These are phyloP conservation scores for Penstemon davidsonii DNA, from an alignment of 257 asterid genomes.

Conservation along the genomic window DNA sequence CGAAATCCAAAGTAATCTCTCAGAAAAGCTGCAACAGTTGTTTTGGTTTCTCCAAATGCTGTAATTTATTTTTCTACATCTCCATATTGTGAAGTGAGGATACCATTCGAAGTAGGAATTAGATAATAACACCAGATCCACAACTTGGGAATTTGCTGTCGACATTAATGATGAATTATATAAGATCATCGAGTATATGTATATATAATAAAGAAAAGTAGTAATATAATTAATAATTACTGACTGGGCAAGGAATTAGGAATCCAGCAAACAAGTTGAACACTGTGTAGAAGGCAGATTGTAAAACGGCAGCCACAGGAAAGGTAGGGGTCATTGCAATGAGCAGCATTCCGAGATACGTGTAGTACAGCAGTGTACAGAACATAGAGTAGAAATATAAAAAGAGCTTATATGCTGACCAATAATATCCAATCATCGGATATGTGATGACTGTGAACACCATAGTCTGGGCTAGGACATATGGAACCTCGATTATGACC, in stretches of 20 bases:
- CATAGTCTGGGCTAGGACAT: constrained; percentile 45
- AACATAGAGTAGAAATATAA: constrained; percentile 53
- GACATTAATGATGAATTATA: background rate
- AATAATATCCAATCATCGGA: constrained; percentile 61
- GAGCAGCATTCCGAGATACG: constrained; percentile 60
- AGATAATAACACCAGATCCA: constrained; percentile 56
- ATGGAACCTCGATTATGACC: constrained; percentile 60
- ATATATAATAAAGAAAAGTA: background rate
- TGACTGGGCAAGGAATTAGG: constrained; percentile 54
- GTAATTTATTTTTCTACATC: constrained; percentile 38
- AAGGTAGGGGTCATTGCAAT: constrained; percentile 55
- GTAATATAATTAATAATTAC: background rate
- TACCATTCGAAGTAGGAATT: constrained; percentile 55
- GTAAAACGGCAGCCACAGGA: constrained; percentile 53
- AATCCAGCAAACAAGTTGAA: constrained; percentile 59
- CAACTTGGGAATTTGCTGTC: constrained; percentile 65
- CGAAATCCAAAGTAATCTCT: constrained; percentile 54
- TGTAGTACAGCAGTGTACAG: constrained; percentile 50
- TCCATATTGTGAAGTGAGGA: constrained; percentile 63
- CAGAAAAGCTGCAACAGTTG: constrained; percentile 40
- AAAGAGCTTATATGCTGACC: constrained; percentile 48
- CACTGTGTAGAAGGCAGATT: constrained; percentile 51
- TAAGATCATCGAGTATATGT: constrained; percentile 2
- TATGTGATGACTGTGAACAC: constrained; percentile 47
- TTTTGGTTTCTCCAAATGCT: constrained; percentile 50